Conservation (phyloP, 768 basidiomycete species). For the Termitomyces sp. region DNA sequence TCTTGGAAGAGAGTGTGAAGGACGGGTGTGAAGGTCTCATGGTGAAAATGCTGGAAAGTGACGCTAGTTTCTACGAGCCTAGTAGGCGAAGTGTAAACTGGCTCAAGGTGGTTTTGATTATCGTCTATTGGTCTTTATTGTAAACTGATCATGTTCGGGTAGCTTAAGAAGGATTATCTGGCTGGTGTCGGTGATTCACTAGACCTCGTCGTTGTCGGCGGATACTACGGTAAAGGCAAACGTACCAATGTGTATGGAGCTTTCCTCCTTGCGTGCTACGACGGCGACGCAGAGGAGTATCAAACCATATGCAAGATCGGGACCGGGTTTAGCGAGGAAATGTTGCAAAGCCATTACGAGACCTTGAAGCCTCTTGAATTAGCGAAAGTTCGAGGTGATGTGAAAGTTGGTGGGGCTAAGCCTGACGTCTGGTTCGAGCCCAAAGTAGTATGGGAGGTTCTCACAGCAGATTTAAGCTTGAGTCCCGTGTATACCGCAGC, state of each 20-base stretch:
- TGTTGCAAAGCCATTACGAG: slow-evolving; percentile 75
- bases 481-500: slow-evolving; percentile 97
- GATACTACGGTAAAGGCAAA: slow-evolving; percentile 96
- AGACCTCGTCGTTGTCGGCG: slow-evolving; percentile 96
- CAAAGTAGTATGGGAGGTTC: slow-evolving; percentile 95
- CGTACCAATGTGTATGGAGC: slow-evolving; percentile 97
- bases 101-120: slow-evolving; percentile 68
- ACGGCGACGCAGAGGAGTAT: slow-evolving; percentile 87
- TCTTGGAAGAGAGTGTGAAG: slow-evolving; percentile 95
- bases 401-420: slow-evolving; percentile 89
- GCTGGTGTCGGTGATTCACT: slow-evolving; percentile 96
- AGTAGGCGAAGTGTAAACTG: slow-evolving; percentile 94
- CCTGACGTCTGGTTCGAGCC: slow-evolving; percentile 99
- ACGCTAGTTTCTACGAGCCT: slow-evolving; percentile 92
- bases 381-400: slow-evolving; percentile 66
- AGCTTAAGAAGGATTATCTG: slow-evolving; percentile 99
- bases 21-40: slow-evolving; percentile 99
- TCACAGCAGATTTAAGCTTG: slow-evolving; percentile 93
- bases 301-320: slow-evolving; percentile 99
- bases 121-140: neutral
- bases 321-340: slow-evolving; percentile 95
- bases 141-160: neutral
- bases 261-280: slow-evolving; percentile 96
- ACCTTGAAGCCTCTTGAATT: slow-evolving; percentile 74
- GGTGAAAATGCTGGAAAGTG: slow-evolving; percentile 97